Evolutionary conservation across 306 rosid genomes (phyloP), one percentile per base, ranked within the genome.

Genomic region (Quercus suber): DNA sequence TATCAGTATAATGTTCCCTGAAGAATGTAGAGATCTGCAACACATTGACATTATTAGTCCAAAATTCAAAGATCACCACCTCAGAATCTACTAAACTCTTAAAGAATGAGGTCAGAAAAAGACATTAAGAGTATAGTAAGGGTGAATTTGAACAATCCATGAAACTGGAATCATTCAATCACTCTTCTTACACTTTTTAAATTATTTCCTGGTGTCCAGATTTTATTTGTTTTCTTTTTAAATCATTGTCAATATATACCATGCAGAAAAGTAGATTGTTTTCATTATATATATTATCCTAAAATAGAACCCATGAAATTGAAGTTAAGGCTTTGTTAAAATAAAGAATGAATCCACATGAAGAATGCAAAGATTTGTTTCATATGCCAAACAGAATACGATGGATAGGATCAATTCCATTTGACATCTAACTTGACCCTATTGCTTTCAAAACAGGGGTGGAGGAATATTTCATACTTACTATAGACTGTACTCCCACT

Each of bases 21-120:
- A 83, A 71, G 78, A 79, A 81, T 85, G 73, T 52, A 37, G 84
- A 73, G 58, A 83, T 88, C 90, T 87, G 87, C 85, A 79, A 60
- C 76, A 70, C 61, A 80, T 55, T 30, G 65, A 73, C 76, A 58
- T 35, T 49, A 59, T 79, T 68, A 76, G 65, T 55, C 56, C 63
- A 57, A 4, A 60, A 20, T 74, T 33, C 20, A 49, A 64, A 51
- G 28, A 73, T 57, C 20, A 55, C 55, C 13, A 49, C 25, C 73
- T 37, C 57, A 58, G 28, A 23, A 28, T 61, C 23, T 49, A 21
- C 52, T 4, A 51, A 43, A 49, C 21, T 41, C 23, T 63, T 58
- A 20, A 1, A 53, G 7, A 7, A 61, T 11, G 6, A 45, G 53
- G 35, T 6, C 30, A 10, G 63, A 61, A 79, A 69, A 74, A 25